Percentiles rank a stretch among this genome's conserved stretches.
Conservation (phyloP, 164 flowering plant genomes). For the Nymphaea thermarum region DNA sequence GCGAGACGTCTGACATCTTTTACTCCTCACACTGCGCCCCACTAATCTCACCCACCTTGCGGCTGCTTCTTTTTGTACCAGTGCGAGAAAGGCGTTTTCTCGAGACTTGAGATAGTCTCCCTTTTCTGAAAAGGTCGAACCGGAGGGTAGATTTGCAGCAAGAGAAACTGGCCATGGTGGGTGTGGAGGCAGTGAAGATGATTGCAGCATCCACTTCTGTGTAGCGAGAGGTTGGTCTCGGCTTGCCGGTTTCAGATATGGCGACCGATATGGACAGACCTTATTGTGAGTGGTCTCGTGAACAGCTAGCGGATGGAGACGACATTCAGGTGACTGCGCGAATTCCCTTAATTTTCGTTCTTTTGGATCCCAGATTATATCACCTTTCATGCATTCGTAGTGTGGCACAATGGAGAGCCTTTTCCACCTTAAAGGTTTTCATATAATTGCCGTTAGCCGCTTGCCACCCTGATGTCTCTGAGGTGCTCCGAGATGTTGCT, state of each 20-base stretch:
- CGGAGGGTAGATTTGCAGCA: not conserved
- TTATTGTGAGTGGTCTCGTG: conserved; percentile 14
- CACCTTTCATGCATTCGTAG: too few relatives aligned
- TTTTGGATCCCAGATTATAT: too few relatives aligned
- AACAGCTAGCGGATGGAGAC: conserved; percentile 3
- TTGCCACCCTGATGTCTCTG: too few relatives aligned
- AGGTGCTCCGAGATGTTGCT: too few relatives aligned
- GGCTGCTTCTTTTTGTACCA: not conserved
- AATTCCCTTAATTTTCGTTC: not conserved
- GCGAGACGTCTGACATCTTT: not conserved
- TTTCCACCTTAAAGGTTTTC: too few relatives aligned
- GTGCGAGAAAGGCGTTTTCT: not conserved
- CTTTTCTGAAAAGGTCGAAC: not conserved
- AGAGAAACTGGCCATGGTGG: not conserved
- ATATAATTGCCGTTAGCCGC: too few relatives aligned
- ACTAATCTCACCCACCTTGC: not conserved
- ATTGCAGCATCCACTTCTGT: not conserved
- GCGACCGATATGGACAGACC: conserved; percentile 11
- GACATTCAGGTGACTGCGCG: conserved; percentile 3
- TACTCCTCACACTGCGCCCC: not conserved
- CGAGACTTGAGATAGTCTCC: not conserved
- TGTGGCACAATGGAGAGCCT: too few relatives aligned
- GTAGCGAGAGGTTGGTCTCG: not conserved
- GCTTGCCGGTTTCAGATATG: conserved; percentile 4
- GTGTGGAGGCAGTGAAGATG: not conserved